These are phyloP conservation scores for Fusarium duplospermum DNA, from an alignment of 2,329 filamentous ascomycete genomes.

Conservation along the genomic window DNA sequence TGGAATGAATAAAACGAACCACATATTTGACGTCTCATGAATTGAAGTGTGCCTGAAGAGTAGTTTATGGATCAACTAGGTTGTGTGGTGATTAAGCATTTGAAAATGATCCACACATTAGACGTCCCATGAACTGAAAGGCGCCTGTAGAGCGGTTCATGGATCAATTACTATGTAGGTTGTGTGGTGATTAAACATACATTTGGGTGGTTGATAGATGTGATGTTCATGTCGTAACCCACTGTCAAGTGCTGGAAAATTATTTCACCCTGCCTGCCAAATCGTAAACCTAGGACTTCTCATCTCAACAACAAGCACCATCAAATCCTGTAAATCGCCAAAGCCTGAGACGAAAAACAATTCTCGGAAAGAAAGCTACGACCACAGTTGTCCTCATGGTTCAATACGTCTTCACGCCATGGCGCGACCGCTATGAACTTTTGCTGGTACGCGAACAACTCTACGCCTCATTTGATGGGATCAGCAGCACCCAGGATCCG, in stretches of 20 bases:
- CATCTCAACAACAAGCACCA: background rate
- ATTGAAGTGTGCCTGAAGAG: background rate
- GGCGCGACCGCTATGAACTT: slow-evolving; percentile 75
- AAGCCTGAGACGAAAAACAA: background rate
- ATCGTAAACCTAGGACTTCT: background rate
- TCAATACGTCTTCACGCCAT: slow-evolving; percentile 79
- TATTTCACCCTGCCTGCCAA: slow-evolving; percentile 12
- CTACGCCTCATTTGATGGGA: slow-evolving; percentile 55
- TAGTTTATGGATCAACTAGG: background rate
- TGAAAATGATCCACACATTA: background rate
- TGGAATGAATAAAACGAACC: background rate
- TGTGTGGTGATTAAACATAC: background rate
- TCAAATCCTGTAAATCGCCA: background rate
- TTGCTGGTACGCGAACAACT: slow-evolving; percentile 73
- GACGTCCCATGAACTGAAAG: background rate
- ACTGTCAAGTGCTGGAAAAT: slow-evolving; percentile 13
- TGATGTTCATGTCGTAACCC: background rate
- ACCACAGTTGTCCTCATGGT: slow-evolving; percentile 61
- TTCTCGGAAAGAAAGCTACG: background rate
- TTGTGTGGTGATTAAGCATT: background rate
- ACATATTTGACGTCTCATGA: background rate
- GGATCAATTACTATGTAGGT: background rate
- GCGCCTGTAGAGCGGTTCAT: background rate
- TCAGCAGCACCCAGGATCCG: slow-evolving; percentile 5
- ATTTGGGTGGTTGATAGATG: background rate